Conservation (phyloP, 352 stramenopile genomes). For the Pythium myriotylum region DNA sequence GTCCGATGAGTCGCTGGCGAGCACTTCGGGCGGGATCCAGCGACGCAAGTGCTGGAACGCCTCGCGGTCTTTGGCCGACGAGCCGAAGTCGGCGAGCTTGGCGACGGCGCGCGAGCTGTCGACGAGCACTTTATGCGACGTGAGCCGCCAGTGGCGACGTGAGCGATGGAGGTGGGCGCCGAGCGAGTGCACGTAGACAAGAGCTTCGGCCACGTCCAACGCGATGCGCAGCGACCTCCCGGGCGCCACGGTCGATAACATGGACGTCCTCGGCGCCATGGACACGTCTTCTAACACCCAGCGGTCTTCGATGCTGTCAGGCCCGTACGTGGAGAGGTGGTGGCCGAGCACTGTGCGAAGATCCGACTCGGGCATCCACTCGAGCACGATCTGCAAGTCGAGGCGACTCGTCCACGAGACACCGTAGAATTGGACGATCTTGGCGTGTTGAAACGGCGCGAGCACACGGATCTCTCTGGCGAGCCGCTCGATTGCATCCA, state of each 20-base stretch:
- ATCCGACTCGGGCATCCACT: slow-evolving; percentile 59
- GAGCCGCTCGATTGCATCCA: slow-evolving; percentile 28
- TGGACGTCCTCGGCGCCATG: background rate
- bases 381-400: slow-evolving; percentile 51
- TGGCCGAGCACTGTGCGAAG: slow-evolving; percentile 40
- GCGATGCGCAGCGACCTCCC: slow-evolving; percentile 33
- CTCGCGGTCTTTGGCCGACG: slow-evolving; percentile 40
- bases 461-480: slow-evolving; percentile 55
- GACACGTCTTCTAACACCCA: slow-evolving; percentile 6
- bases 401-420: slow-evolving; percentile 52
- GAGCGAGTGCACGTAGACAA: slow-evolving; percentile 49
- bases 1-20: slow-evolving; percentile 33
- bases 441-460: slow-evolving; percentile 49
- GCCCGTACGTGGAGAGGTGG: background rate
- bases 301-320: slow-evolving; percentile 19
- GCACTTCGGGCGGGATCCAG: slow-evolving; percentile 51
- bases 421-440: slow-evolving; percentile 53
- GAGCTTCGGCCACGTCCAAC: slow-evolving; percentile 38
- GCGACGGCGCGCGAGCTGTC: slow-evolving; percentile 27
- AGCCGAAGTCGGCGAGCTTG: slow-evolving; percentile 54
- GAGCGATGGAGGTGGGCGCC: slow-evolving; percentile 35
- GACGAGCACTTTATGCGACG: slow-evolving; percentile 51
- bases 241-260: background rate
- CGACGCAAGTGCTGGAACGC: slow-evolving; percentile 33
- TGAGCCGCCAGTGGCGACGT: slow-evolving; percentile 38